Evolutionary conservation across 108 stramenopile genomes (phyloP).

Genomic region (Cyclotella sp.): DNA sequence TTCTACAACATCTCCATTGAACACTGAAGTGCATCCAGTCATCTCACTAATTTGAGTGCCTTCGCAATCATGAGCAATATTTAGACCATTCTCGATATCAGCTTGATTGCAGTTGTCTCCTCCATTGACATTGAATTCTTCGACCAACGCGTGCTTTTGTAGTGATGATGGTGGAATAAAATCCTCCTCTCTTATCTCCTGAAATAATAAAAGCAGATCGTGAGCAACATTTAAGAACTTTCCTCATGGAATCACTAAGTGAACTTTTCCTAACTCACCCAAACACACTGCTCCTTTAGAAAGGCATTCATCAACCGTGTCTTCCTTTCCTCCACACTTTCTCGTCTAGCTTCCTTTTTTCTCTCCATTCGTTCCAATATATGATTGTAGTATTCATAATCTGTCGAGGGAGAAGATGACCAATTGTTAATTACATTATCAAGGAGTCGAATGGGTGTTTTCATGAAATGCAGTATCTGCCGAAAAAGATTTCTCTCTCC

Average conservation of each 20-base stretch:
- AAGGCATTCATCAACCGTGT: constrained; percentile 25
- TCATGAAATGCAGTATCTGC: not conserved
- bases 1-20: no score
- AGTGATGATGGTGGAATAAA: no score
- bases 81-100: no score
- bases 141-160: no score
- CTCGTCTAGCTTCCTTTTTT: constrained; percentile 6
- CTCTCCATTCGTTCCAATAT: constrained; percentile 24
- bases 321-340: constrained; percentile 20
- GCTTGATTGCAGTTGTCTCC: no score
- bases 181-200: not conserved
- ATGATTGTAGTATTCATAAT: constrained; percentile 5
- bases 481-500: not conserved
- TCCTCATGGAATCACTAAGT: not conserved
- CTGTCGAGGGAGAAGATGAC: not conserved
- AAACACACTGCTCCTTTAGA: constrained; percentile 22
- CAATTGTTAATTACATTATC: not conserved
- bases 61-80: no score
- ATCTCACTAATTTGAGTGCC: no score
- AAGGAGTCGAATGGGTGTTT: not conserved
- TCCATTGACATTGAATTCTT: no score
- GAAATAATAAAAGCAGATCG: not conserved
- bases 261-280: constrained; percentile 10
- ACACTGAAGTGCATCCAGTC: no score
- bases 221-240: not conserved